These are phyloP conservation scores for Salix caprea DNA, from an alignment of 345 rosid species.

Conservation along the genomic window DNA sequence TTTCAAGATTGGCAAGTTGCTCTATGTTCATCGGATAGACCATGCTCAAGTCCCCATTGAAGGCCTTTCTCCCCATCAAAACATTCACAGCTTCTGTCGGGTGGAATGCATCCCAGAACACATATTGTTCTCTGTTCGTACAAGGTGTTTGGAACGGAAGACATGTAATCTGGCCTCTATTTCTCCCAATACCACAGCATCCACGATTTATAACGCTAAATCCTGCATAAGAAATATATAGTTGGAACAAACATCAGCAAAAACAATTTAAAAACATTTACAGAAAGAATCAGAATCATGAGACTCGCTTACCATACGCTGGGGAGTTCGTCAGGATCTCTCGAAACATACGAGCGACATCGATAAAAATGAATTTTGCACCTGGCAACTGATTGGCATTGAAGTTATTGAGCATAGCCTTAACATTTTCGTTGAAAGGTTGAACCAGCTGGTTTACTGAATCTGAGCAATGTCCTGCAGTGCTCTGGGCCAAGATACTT, in stretches of 20 bases:
- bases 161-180: conserved; percentile 90
- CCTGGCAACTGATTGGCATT: conserved; percentile 54
- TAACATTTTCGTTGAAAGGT: conserved; percentile 78
- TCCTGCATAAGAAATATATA: conserved; percentile 30
- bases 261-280: neutral
- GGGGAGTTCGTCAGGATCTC: conserved; percentile 51
- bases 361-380: conserved; percentile 57
- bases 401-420: conserved; percentile 65
- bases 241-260: neutral
- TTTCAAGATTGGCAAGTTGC: conserved; percentile 55
- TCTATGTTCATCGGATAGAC: conserved; percentile 74
- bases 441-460: conserved; percentile 68
- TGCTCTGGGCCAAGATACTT: conserved; percentile 78
- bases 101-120: conserved; percentile 98
- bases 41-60: conserved; percentile 51
- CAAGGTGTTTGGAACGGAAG: conserved; percentile 93
- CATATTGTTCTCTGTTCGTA: conserved; percentile 52
- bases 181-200: conserved; percentile 87
- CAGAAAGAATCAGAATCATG: too few relatives aligned
- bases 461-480: conserved; percentile 62
- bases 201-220: conserved; percentile 68
- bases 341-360: conserved; percentile 51
- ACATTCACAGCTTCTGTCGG: conserved; percentile 92
- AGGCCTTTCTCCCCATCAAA: conserved; percentile 64
- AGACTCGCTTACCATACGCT: conserved; percentile 48